phyloP scores from a whole-genome alignment of 2,329 filamentous ascomycete species.

The Fusarium coicis region DNA sequence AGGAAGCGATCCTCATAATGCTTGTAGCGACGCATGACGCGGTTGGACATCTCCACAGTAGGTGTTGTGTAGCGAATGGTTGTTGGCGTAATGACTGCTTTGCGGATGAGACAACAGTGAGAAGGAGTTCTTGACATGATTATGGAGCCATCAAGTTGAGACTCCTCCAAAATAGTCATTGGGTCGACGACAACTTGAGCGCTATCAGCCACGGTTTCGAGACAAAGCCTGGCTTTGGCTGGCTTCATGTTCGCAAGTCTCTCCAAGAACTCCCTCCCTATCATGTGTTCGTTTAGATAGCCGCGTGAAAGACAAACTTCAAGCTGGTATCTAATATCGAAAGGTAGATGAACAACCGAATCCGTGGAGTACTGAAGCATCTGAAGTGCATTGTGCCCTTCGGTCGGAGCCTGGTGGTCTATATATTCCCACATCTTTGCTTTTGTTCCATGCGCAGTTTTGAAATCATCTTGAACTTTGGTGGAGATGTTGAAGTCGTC shows the following conservation, averaged over 20 bases:
- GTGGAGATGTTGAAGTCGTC: conserved; percentile 78
- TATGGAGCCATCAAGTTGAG: conserved; percentile 59
- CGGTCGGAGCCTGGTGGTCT: conserved; percentile 36
- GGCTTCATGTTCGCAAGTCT: conserved; percentile 61
- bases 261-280: conserved; percentile 74
- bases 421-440: conserved; percentile 48
- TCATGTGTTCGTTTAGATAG: conserved; percentile 78
- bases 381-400: conserved; percentile 42
- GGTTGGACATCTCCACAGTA: conserved; percentile 85
- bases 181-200: conserved; percentile 73
- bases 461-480: conserved; percentile 54
- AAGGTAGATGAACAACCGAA: conserved; percentile 62
- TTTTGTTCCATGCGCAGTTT: conserved; percentile 43
- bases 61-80: conserved; percentile 83
- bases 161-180: conserved; percentile 74
- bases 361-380: conserved; percentile 39
- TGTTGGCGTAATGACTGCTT: conserved; percentile 84
- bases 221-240: conserved; percentile 69
- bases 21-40: conserved; percentile 80
- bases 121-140: conserved; percentile 67
- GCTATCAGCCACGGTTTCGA: conserved; percentile 79
- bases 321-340: conserved; percentile 85
- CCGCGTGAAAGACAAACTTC: conserved; percentile 91
- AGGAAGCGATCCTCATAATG: conserved; percentile 81
- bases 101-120: conserved; percentile 80